Base-by-base conservation (phyloP, 176 grass and related monocot species). In the Aegilops umbellulata region DNA sequence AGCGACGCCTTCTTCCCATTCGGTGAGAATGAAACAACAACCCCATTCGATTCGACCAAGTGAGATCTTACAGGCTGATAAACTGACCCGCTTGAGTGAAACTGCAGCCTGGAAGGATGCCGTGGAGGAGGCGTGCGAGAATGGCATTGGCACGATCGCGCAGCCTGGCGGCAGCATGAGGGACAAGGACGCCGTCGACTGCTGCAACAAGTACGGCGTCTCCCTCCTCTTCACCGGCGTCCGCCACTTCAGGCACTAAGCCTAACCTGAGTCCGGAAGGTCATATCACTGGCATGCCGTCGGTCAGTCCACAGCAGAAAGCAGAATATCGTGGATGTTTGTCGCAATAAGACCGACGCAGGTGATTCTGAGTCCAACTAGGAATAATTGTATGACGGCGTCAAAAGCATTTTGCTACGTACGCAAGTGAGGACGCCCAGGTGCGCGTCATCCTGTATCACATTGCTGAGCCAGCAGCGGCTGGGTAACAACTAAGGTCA, bases 1-100 rank as follows among this genome's bases (percentile, higher is more conserved):
- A 99, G 97, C 57, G 97, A 99, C 22, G 97, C 97, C 17, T 99
- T 96, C 78, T 99, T 99, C 90, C 97, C 97, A 9, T 99, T 99
- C 38, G 92, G 97, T 98, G 80, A 88, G 85, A 2, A 62, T 3
- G 0, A 55, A 12, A 49, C 3, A 76, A 30, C 1, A 23, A 23
- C 72, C 12, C 1, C 8, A 10, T 11, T 62, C 0, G n/a, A 41
- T 14, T 58, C 0, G 4, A n/a, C 55, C 55, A 35, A 25, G 32
- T 11, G 8, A n/a, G 10, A 2, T 58, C 55, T 51, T 9, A 7
- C 24, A 12, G 17, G 55, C 16, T 4, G 7, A 7, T 6, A 2
- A 76, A 32, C 2, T 19, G 2, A 7, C 2, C 0, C 1, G 6
- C 6, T 4, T 31, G 4, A 22, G 0, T 20, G 25, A 3, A 16